Conservation (phyloP, 208 protist genomes). For the Acanthamoeba triangularis region DNA sequence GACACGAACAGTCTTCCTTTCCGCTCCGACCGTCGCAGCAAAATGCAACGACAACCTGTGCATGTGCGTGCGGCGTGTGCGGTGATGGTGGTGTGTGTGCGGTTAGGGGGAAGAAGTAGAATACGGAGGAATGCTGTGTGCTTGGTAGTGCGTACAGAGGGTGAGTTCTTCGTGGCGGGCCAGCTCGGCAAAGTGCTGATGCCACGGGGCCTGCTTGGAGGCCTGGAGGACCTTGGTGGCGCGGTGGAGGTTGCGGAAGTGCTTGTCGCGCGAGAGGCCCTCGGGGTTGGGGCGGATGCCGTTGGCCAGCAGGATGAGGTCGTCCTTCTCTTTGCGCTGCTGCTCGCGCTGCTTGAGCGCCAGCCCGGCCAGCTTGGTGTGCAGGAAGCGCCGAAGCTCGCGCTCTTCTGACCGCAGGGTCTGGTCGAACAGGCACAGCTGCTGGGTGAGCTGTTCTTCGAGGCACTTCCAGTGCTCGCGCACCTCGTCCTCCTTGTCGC, state of each 20-base stretch:
- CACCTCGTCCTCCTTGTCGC: not conserved
- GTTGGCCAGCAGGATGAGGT: not conserved
- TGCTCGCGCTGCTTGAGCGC: constrained; percentile 25
- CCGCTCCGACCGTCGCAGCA: constrained; percentile 27
- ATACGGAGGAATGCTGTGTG: not conserved
- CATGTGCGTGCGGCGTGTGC: not conserved
- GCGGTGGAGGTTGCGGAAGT: not conserved
- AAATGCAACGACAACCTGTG: constrained; percentile 43
- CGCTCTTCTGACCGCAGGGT: not conserved
- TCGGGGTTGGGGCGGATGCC: not conserved
- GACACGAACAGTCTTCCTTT: constrained; percentile 52
- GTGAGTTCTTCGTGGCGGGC: constrained; percentile 60
- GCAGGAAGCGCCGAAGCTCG: constrained; percentile 42
- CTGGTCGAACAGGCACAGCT: not conserved
- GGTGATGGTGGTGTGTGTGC: too few relatives aligned
- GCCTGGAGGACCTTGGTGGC: constrained; percentile 25
- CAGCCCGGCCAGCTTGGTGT: constrained; percentile 27
- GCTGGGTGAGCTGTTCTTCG: not conserved
- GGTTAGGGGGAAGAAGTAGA: not conserved
- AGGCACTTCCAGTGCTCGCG: constrained; percentile 27
- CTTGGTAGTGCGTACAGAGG: not conserved
- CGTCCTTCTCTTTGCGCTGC: constrained; percentile 56
- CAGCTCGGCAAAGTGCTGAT: constrained; percentile 40
- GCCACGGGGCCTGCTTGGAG: constrained; percentile 70
- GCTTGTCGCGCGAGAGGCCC: constrained; percentile 26